Evolutionary conservation across 257 asterid species (phyloP).

Genomic region (Capsicum baccatum): DNA sequence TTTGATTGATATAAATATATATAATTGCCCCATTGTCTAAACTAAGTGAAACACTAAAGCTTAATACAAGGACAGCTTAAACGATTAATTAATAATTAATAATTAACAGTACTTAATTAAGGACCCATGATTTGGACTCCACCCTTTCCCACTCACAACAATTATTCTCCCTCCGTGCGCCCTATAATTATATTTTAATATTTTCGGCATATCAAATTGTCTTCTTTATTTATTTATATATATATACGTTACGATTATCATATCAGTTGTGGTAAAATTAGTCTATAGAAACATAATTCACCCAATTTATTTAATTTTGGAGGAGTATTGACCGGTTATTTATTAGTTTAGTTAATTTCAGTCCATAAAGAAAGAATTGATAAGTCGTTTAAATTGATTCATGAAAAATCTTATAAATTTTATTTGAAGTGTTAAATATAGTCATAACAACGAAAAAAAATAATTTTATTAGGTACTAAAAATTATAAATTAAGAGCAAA

Average conservation of each 20-base stretch:
- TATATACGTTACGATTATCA: background rate
- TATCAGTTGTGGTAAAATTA: no score
- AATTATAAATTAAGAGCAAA: no score
- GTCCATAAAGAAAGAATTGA: no score
- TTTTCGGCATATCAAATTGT: conserved; percentile 39
- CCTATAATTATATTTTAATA: conserved; percentile 29
- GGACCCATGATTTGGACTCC: conserved; percentile 58
- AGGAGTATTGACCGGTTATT: no score
- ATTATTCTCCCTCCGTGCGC: conserved; percentile 57
- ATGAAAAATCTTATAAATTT: no score
- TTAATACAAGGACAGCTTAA: conserved; percentile 42
- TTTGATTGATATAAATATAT: background rate
- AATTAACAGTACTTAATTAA: conserved; percentile 26
- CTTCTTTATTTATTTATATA: conserved; percentile 17
- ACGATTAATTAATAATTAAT: background rate
- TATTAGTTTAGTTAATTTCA: no score
- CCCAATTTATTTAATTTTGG: no score
- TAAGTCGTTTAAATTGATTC: no score
- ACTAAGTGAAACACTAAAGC: conserved; percentile 53
- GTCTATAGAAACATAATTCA: no score
- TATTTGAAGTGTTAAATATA: no score
- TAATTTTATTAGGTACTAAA: no score
- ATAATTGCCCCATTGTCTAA: conserved; percentile 43
- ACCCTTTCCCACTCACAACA: conserved; percentile 35
- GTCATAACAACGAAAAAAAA: no score